A percentile compares a stretch with the other conserved stretches of the same genome.
These are phyloP conservation scores for Suhomyces terraborum DNA, from an alignment of 1,139 yeast genomes.

Conservation along the genomic window DNA sequence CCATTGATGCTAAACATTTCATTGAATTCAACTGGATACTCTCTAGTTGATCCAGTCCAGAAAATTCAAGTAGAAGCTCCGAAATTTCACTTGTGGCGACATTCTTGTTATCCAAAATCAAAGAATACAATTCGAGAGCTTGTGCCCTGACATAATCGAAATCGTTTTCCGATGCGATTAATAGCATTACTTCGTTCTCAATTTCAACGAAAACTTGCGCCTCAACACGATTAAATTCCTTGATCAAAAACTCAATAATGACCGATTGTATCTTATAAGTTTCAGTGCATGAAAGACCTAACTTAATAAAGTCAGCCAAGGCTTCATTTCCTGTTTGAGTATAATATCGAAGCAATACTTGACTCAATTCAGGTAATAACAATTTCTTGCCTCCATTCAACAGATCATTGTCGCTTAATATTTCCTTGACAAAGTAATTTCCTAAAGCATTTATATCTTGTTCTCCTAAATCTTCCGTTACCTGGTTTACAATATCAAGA, in stretches of 20 bases:
- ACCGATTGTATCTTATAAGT: constrained; percentile 53
- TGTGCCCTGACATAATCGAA: constrained; percentile 49
- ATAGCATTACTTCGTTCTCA: background rate
- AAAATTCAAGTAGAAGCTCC: background rate
- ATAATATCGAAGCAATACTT: constrained; percentile 28
- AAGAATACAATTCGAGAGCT: constrained; percentile 40
- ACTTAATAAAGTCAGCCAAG: constrained; percentile 25
- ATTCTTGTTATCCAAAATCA: constrained; percentile 7
- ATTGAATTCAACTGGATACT: constrained; percentile 14
- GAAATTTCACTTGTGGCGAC: background rate
- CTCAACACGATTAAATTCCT: constrained; percentile 11
- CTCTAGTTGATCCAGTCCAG: constrained; percentile 3
- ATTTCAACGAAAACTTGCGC: background rate
- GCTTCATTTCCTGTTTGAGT: background rate
- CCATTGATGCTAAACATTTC: constrained; percentile 16
- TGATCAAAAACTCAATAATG: constrained; percentile 35
- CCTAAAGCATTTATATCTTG: constrained; percentile 18
- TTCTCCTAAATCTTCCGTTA: constrained; percentile 8
- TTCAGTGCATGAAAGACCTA: constrained; percentile 35
- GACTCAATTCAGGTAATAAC: constrained; percentile 35
- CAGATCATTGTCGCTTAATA: constrained; percentile 6
- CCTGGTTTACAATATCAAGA: constrained; percentile 27
- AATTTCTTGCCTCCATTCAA: constrained; percentile 49
- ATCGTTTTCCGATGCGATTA: constrained; percentile 27
- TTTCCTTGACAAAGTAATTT: constrained; percentile 26